Evolutionary conservation across 2,329 filamentous ascomycete genomes (phyloP).

Genomic region (Teratosphaeria epicoccoides): DNA sequence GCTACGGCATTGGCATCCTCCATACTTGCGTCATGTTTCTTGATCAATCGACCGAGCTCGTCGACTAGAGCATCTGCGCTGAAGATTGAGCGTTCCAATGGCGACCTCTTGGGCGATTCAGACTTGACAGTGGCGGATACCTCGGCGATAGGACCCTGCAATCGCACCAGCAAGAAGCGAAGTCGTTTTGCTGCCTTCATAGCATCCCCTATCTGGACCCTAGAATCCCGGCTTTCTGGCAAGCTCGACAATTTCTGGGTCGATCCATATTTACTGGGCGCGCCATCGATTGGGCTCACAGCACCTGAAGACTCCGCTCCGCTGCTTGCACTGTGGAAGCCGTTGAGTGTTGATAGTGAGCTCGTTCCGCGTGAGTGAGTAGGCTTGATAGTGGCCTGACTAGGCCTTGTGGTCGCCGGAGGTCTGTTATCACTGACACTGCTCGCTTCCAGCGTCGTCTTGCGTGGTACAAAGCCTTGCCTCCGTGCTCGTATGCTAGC

Average conservation of each 20-base stretch:
- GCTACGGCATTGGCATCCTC: conserved; percentile 37
- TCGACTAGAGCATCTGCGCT: conserved; percentile 47
- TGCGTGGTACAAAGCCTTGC: conserved; percentile 49
- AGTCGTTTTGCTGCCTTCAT: conserved; percentile 20
- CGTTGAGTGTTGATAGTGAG: conserved; percentile 18
- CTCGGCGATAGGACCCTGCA: conserved; percentile 18
- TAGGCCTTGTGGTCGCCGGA: conserved; percentile 23
- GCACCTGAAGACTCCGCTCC: conserved; percentile 23
- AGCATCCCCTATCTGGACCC: conserved; percentile 12
- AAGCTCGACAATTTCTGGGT: conserved; percentile 16
- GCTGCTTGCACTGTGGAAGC: conserved; percentile 16
- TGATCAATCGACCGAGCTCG: conserved; percentile 45
- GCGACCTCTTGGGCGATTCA: conserved; percentile 37
- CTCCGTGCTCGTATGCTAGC: conserved; percentile 45
- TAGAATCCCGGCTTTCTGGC: conserved; percentile 18
- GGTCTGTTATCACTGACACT: conserved; percentile 16
- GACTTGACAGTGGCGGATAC: conserved; percentile 33
- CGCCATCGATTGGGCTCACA: conserved; percentile 23
- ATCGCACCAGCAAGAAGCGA: conserved; percentile 18
- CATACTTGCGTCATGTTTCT: conserved; percentile 37
- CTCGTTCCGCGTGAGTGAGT: conserved; percentile 23
- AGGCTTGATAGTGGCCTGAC: conserved; percentile 37
- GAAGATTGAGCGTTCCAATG: conserved; percentile 46
- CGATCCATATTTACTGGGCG: conserved; percentile 11
- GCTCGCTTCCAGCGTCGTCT: conserved; percentile 34